These are phyloP conservation scores for Tilletia caries DNA, from an alignment of 1,284 basidiomycete genomes.

Conservation along the genomic window DNA sequence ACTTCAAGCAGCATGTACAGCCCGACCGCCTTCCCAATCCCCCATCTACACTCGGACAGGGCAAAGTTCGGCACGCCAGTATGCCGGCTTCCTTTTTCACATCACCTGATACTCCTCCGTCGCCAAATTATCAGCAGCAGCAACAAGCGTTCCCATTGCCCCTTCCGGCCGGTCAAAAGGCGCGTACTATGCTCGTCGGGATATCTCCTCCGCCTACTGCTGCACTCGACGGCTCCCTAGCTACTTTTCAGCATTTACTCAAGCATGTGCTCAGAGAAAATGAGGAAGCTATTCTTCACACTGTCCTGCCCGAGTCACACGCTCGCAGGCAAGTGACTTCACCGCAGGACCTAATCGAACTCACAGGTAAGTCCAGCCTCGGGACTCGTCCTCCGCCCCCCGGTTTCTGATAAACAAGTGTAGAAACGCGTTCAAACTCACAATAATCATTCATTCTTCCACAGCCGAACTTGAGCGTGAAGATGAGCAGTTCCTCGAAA, in stretches of 20 bases:
- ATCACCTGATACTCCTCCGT: too few species aligned
- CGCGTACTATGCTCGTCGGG: slow-evolving; percentile 5
- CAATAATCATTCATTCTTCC: too few species aligned
- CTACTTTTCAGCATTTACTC: not conserved
- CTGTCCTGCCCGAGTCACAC: slow-evolving; percentile 6
- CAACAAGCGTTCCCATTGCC: not conserved
- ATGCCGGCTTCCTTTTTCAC: too few species aligned
- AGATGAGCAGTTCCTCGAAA: slow-evolving; percentile 12
- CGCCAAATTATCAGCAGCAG: not conserved
- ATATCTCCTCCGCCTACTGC: slow-evolving; percentile 10
- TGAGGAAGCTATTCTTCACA: slow-evolving; percentile 7
- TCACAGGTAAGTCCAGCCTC: slow-evolving; percentile 3
- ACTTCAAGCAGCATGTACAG: not conserved
- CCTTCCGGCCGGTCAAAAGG: slow-evolving; percentile 4
- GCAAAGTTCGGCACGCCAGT: too few species aligned
- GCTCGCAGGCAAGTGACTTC: not conserved
- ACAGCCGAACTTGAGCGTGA: slow-evolving; percentile 4
- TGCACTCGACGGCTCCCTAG: not conserved
- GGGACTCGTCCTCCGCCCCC: too few species aligned
- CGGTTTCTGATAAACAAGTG: too few species aligned
- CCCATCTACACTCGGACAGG: too few species aligned
- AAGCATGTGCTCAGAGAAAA: slow-evolving; percentile 6
- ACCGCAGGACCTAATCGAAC: slow-evolving; percentile 5
- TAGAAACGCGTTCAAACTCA: too few species aligned
- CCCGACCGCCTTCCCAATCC: not conserved